Conservation (phyloP, 148 eudicot genomes). For the Camellia lanceoleosa region DNA sequence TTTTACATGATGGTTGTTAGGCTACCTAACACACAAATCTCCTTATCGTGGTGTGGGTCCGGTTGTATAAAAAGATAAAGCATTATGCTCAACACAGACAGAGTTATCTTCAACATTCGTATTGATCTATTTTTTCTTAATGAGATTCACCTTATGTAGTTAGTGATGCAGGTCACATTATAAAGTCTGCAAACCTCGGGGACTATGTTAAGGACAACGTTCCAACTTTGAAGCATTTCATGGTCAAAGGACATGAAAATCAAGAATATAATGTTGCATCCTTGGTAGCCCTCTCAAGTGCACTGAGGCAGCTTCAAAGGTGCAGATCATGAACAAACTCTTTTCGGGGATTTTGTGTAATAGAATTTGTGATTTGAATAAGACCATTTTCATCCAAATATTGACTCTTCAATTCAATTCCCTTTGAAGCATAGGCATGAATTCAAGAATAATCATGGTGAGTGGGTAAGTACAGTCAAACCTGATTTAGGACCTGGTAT, state of each 20-base stretch:
- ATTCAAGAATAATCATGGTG: slow-evolving; percentile 83
- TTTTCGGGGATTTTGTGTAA: neutral
- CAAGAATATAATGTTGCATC: slow-evolving; percentile 55
- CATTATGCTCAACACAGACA: no score
- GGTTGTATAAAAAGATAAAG: no score
- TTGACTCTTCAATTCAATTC: slow-evolving; percentile 6
- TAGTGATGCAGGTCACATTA: slow-evolving; percentile 37
- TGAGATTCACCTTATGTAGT: neutral
- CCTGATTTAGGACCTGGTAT: slow-evolving; percentile 78
- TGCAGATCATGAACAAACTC: slow-evolving; percentile 18
- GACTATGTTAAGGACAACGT: slow-evolving; percentile 61
- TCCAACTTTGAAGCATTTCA: slow-evolving; percentile 69
- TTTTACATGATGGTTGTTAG: no score
- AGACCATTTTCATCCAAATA: neutral
- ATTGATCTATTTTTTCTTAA: neutral
- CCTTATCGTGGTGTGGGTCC: no score
- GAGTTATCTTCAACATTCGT: neutral
- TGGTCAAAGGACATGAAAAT: slow-evolving; percentile 28
- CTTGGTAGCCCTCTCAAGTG: slow-evolving; percentile 70
- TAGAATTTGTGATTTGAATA: neutral
- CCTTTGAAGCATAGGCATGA: slow-evolving; percentile 46
- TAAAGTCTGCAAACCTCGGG: slow-evolving; percentile 48
- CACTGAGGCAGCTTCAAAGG: slow-evolving; percentile 79
- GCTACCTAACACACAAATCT: no score
- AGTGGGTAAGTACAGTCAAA: slow-evolving; percentile 62